phyloP scores from a whole-genome alignment of 495 filamentous ascomycete species.

The Chaetomidium leptoderma region DNA sequence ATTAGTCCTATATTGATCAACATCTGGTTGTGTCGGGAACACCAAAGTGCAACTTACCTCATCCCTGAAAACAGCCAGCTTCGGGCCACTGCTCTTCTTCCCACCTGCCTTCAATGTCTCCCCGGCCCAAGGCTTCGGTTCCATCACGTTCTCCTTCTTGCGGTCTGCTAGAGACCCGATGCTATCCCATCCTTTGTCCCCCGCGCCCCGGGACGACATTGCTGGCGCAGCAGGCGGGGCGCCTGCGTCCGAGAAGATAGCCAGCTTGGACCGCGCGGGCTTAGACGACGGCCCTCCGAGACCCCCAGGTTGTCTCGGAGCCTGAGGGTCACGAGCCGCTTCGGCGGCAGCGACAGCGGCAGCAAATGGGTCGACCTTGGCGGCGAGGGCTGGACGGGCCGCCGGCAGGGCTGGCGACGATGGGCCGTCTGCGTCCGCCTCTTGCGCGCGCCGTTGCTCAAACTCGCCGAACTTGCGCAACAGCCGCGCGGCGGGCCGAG shows the following conservation, averaged over 20 bases:
- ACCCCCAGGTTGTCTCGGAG: constrained; percentile 44
- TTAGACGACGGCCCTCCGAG: constrained; percentile 49
- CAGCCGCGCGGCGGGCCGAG: constrained; percentile 74
- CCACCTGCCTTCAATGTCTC: constrained; percentile 86
- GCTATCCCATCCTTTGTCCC: constrained; percentile 79
- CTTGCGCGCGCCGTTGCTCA: constrained; percentile 64
- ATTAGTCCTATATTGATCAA: constrained; percentile 99
- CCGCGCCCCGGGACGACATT: constrained; percentile 43
- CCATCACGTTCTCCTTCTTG: constrained; percentile 88
- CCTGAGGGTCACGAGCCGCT: constrained; percentile 61
- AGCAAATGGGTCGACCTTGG: constrained; percentile 79
- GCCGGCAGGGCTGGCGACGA: constrained; percentile 80
- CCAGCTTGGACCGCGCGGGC: constrained; percentile 72
- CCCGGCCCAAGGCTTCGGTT: constrained; percentile 85
- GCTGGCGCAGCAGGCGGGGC: constrained; percentile 47
- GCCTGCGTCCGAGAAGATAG: constrained; percentile 81
- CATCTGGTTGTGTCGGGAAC: constrained; percentile 50
- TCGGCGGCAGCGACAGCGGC: constrained; percentile 27
- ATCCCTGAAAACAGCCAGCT: constrained; percentile 93
- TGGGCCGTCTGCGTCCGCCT: constrained; percentile 57
- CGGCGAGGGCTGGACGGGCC: constrained; percentile 77
- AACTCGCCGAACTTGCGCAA: constrained; percentile 88
- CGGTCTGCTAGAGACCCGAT: constrained; percentile 81
- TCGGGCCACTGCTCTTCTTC: constrained; percentile 66
- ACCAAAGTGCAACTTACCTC: constrained; percentile 63